A percentile compares a stretch with the other conserved stretches of the same genome.
Conservation (phyloP, 2,329 filamentous ascomycete species). For the Elsinoe batatas region DNA sequence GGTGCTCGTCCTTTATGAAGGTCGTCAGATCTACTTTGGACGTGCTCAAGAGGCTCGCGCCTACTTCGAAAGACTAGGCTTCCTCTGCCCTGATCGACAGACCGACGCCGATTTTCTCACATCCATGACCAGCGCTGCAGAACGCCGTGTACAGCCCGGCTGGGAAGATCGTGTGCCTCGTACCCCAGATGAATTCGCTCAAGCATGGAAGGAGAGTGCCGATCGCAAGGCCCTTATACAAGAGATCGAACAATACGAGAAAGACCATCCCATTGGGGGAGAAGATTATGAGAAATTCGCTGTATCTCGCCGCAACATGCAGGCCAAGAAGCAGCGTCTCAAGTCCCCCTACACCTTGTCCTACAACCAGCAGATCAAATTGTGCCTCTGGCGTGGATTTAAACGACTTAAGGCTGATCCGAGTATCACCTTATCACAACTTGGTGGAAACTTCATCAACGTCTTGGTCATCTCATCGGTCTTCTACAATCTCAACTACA, state of each 20-base stretch:
- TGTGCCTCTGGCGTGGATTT: conserved; percentile 76
- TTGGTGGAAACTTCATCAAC: conserved; percentile 65
- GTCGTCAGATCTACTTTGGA: conserved; percentile 64
- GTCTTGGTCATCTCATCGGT: conserved; percentile 69
- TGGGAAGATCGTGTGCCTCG: conserved; percentile 38
- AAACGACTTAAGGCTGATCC: conserved; percentile 67
- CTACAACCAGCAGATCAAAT: conserved; percentile 60
- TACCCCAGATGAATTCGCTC: conserved; percentile 41
- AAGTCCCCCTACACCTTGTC: conserved; percentile 79
- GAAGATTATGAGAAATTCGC: conserved; percentile 37
- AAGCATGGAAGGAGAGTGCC: conserved; percentile 45
- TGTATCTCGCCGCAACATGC: conserved; percentile 36
- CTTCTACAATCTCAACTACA: conserved; percentile 62
- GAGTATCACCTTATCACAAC: conserved; percentile 57
- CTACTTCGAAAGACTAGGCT: conserved; percentile 64
- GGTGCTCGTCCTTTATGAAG: conserved; percentile 56
- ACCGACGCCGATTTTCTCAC: conserved; percentile 71
- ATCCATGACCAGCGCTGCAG: conserved; percentile 51
- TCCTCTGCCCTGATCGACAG: conserved; percentile 59
- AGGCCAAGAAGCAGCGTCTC: conserved; percentile 43
- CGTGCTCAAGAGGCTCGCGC: conserved; percentile 50
- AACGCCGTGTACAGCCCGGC: conserved; percentile 36
- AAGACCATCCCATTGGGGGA: conserved; percentile 36
- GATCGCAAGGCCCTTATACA: conserved; percentile 36
- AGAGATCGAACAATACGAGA: conserved; percentile 39